Base-by-base conservation (phyloP, 176 grass and related monocot genomes). In the Carex kokanica region DNA sequence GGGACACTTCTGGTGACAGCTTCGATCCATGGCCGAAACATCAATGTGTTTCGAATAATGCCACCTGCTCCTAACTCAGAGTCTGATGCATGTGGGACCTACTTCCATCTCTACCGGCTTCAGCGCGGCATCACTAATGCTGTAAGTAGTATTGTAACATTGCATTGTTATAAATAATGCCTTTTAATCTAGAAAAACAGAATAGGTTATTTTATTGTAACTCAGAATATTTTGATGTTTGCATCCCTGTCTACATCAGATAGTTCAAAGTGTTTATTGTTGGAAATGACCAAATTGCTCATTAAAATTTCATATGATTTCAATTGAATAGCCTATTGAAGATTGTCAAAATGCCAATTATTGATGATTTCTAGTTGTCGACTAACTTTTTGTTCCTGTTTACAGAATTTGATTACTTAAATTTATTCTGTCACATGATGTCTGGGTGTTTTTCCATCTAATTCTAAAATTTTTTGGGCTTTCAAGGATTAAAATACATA, bases 1-100 rank as follows among this genome's bases (percentile, higher is more conserved):
- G 96, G 96, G 69, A 99, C 96, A 83, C 90, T 99, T 78, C 64
- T 99, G 62, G 96, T 95, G 82, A 99, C 96, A 65, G 96, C 96
- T 86, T 99, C 96, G 78, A 85, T 95, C 75, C 91, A 91, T 85
- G 96, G 96, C 24, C 93, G 70, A 60, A 93, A 93, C 63, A 95
- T 95, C 64, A 95, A 99, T 88, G 89, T 99, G 75, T 95, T 99
- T 80, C 84, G 86, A 57, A 93, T 99, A 80, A 89, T 99, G 61
- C 93, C 92, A 88, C 84, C 91, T 85, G 60, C 83, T 45, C 62
- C 75, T 80, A 84, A 84, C 86, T 81, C 85, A 60, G 92, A 90
- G 63, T 85, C 91, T 84, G 84, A 86, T 78, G 72, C 89, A 74
- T 87, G 82, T 74, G 94, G 94, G 61, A 83, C 74, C 73, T 95